Evolutionary conservation across 169 alveolate genomes (phyloP).

Genomic region (Plasmodium relictum): DNA sequence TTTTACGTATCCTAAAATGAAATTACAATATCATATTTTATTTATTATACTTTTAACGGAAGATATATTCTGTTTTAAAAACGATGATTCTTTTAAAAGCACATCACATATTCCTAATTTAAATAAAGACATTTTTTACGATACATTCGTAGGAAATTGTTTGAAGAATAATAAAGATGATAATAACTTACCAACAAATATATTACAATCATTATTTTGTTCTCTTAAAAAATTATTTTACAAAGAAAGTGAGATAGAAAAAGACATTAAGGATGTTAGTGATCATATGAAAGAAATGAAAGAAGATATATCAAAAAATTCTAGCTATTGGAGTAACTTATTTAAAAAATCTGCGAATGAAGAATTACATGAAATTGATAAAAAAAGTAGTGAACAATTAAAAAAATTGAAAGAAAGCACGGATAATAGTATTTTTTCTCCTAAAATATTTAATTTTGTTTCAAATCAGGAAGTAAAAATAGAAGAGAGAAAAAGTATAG

Average conservation of each 20-base stretch:
- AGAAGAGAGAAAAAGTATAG: background rate
- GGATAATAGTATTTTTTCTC: slow-evolving; percentile 15
- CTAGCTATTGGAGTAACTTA: slow-evolving; percentile 8
- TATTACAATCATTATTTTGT: slow-evolving; percentile 6
- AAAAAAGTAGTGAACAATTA: slow-evolving; percentile 19
- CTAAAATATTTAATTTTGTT: slow-evolving; percentile 6
- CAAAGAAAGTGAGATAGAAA: slow-evolving; percentile 15
- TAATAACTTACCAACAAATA: background rate
- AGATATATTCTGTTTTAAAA: slow-evolving; percentile 13
- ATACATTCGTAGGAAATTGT: background rate
- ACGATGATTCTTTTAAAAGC: slow-evolving; percentile 6
- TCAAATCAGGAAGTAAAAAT: background rate
- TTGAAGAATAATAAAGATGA: background rate
- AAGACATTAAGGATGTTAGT: background rate
- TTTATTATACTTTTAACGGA: slow-evolving; percentile 14
- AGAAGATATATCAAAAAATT: slow-evolving; percentile 35
- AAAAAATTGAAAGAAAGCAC: slow-evolving; percentile 26
- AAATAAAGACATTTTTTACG: background rate
- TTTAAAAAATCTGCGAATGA: slow-evolving; percentile 28
- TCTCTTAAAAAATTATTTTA: background rate
- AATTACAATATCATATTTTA: slow-evolving; percentile 17
- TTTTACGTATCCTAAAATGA: slow-evolving; percentile 8
- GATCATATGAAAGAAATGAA: slow-evolving; percentile 27
- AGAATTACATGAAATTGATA: slow-evolving; percentile 22
- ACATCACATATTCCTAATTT: background rate